These are phyloP conservation scores for Pseudogymnoascus sp. DNA, from an alignment of 2,329 filamentous ascomycete species.

Conservation along the genomic window DNA sequence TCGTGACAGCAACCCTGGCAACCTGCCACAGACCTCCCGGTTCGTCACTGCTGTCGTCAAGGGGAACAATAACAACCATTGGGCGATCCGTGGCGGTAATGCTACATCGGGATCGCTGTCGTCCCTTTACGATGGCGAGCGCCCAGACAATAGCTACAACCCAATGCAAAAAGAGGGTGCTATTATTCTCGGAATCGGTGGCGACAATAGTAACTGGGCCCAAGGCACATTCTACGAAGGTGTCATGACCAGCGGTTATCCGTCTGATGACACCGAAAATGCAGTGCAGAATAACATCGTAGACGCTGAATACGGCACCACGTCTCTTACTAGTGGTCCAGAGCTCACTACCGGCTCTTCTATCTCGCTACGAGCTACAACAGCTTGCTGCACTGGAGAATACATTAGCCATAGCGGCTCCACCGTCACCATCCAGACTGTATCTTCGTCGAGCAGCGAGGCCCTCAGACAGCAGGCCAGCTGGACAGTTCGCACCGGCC, in stretches of 20 bases:
- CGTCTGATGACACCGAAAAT: slow-evolving; percentile 49
- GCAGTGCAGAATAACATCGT: slow-evolving; percentile 52
- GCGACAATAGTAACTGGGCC: slow-evolving; percentile 51
- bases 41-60: slow-evolving; percentile 49
- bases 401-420: slow-evolving; percentile 46
- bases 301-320: slow-evolving; percentile 45
- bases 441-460: slow-evolving; percentile 42
- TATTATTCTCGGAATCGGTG: slow-evolving; percentile 63
- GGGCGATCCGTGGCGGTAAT: slow-evolving; percentile 51
- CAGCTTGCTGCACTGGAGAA: slow-evolving; percentile 42
- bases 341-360: slow-evolving; percentile 40
- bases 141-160: slow-evolving; percentile 36
- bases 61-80: slow-evolving; percentile 39
- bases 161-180: slow-evolving; percentile 57
- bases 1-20: slow-evolving; percentile 36
- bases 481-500: slow-evolving; percentile 46
- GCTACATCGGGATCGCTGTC: slow-evolving; percentile 42
- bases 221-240: slow-evolving; percentile 60
- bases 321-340: slow-evolving; percentile 40
- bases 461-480: slow-evolving; percentile 43
- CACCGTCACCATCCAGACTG: slow-evolving; percentile 45
- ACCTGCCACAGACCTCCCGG: slow-evolving; percentile 42
- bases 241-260: slow-evolving; percentile 55
- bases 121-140: slow-evolving; percentile 48
- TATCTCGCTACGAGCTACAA: slow-evolving; percentile 48